These are phyloP conservation scores for Gillenia trifoliata DNA, from an alignment of 306 rosid species.

Conservation along the genomic window DNA sequence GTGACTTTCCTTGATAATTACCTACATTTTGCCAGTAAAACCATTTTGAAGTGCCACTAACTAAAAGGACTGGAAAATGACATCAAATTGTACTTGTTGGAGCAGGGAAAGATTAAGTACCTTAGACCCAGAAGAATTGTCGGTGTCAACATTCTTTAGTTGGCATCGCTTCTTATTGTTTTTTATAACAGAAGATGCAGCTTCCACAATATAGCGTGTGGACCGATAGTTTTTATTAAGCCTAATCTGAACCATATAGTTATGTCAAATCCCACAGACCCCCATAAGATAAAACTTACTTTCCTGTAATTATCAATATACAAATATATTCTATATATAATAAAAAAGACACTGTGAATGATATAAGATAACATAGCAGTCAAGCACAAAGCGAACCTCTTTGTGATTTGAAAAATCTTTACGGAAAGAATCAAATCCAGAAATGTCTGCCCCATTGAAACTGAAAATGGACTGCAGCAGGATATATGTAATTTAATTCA, in stretches of 20 bases:
- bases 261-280: constrained; percentile 16
- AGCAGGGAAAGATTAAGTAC: constrained; percentile 33
- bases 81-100: neutral
- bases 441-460: constrained; percentile 91
- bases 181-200: constrained; percentile 82
- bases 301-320: constrained; percentile 7
- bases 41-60: constrained; percentile 1
- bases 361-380: constrained; percentile 4
- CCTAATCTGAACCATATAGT: constrained; percentile 53
- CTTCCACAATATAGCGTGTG: constrained; percentile 84
- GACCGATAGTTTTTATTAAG: constrained; percentile 93
- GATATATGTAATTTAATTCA: constrained; percentile 24
- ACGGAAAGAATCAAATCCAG: constrained; percentile 85
- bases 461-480: constrained; percentile 84
- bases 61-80: constrained; percentile 14
- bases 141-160: constrained; percentile 67
- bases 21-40: constrained; percentile 34
- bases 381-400: constrained; percentile 53
- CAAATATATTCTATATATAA: constrained; percentile 3
- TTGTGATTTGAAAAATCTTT: constrained; percentile 72
- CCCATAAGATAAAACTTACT: neutral
- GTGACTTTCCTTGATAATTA: constrained; percentile 77
- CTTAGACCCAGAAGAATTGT: constrained; percentile 83
- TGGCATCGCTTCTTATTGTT: constrained; percentile 69
- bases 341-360: neutral